Conservation (phyloP, 148 eudicot species). For the Rhododendron griersonianum region DNA sequence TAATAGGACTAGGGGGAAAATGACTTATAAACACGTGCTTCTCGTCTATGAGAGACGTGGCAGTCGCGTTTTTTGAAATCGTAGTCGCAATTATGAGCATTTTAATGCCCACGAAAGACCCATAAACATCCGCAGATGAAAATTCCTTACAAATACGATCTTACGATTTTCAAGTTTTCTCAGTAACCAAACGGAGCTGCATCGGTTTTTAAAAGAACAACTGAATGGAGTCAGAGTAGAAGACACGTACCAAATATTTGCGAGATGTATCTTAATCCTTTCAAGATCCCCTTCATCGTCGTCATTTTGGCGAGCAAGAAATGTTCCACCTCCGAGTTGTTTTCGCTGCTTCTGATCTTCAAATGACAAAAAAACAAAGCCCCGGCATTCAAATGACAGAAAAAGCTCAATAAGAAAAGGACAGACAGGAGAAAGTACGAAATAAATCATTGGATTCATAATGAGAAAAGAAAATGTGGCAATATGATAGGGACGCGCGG, state of each 20-base stretch:
- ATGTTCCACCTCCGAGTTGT: not conserved
- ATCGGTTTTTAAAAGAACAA: not conserved
- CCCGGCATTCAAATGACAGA: not conserved
- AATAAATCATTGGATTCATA: not conserved
- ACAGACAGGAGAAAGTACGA: not conserved
- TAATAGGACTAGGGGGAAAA: not conserved
- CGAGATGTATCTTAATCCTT: slow-evolving; percentile 22
- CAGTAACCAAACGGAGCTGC: not conserved
- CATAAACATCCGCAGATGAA: not conserved
- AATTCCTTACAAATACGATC: not conserved
- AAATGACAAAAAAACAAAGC: not conserved
- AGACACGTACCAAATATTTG: slow-evolving; percentile 20
- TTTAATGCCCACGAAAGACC: not conserved
- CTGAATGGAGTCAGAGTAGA: not conserved
- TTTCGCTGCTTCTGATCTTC: slow-evolving; percentile 1
- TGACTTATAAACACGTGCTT: not conserved
- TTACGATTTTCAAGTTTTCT: not conserved
- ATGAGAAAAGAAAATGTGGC: not conserved
- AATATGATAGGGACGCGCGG: not conserved
- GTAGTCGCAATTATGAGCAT: not conserved
- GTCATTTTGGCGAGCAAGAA: slow-evolving; percentile 13
- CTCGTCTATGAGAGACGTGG: not conserved
- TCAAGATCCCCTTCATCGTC: slow-evolving; percentile 19
- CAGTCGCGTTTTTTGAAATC: not conserved
- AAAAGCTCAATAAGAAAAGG: not conserved